phyloP scores from a whole-genome alignment of 805 yeast species.

The Cyberlindnera sargentensis region DNA sequence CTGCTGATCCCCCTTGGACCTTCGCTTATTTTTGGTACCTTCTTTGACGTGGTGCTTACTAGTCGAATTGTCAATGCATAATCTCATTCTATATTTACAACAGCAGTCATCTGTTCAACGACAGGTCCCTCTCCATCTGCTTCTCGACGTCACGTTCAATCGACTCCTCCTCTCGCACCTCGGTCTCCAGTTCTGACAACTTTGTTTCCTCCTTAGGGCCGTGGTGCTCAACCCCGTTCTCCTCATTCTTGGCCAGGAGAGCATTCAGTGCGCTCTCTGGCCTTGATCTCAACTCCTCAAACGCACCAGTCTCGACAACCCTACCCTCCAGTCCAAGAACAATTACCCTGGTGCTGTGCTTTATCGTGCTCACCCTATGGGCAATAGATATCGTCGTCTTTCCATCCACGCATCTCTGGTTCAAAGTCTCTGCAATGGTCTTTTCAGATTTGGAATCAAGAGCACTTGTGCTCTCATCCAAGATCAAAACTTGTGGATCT shows the following conservation, averaged over 20 bases:
- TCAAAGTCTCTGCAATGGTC: constrained; percentile 69
- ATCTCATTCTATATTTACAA: too few relatives aligned
- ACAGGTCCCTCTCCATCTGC: constrained; percentile 10
- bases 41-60: too few relatives aligned
- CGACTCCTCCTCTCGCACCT: constrained; percentile 2
- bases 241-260: constrained; percentile 27
- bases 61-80: too few relatives aligned
- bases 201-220: neutral
- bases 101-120: constrained; percentile 7
- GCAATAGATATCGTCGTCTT: constrained; percentile 84
- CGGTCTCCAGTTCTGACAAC: constrained; percentile 6
- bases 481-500: constrained; percentile 69
- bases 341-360: constrained; percentile 71
- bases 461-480: constrained; percentile 95
- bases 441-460: constrained; percentile 85
- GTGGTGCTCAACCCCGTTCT: constrained; percentile 1
- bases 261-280: constrained; percentile 28
- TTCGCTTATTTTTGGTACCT: too few relatives aligned
- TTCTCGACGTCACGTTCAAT: constrained; percentile 6
- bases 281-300: constrained; percentile 41
- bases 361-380: constrained; percentile 83
- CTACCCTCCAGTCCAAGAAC: constrained; percentile 70
- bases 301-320: constrained; percentile 68
- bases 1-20: too few relatives aligned
- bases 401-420: constrained; percentile 45